Percentiles rank a stretch among this genome's conserved stretches.
Evolutionary conservation across 306 rosid species (phyloP).

Genomic region (Leucaena leucocephala): DNA sequence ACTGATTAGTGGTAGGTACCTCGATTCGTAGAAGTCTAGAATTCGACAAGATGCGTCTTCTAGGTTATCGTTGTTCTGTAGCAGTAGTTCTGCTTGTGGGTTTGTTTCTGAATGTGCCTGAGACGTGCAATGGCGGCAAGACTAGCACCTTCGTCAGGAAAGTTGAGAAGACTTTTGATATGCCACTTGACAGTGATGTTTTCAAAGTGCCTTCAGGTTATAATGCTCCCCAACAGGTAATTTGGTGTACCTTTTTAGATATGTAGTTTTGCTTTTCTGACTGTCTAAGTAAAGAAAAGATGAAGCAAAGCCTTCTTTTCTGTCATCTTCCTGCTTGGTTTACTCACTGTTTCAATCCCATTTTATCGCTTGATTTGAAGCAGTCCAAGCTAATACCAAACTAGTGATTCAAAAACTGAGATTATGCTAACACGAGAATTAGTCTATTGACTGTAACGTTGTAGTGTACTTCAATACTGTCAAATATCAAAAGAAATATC

Average conservation of each 20-base stretch:
- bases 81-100: constrained; percentile 26
- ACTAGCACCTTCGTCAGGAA: constrained; percentile 61
- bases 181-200: constrained; percentile 68
- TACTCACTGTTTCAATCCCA: neutral
- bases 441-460: neutral
- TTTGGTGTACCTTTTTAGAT: neutral
- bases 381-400: neutral
- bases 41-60: constrained; percentile 40
- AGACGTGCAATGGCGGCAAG: constrained; percentile 55
- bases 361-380: constrained; percentile 16
- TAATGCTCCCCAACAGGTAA: constrained; percentile 86
- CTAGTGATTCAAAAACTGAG: neutral
- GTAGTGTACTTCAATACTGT: neutral
- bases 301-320: neutral
- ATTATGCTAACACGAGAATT: neutral
- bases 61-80: constrained; percentile 34
- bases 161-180: constrained; percentile 49
- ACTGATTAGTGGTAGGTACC: neutral
- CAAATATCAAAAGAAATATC: neutral
- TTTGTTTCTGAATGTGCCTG: constrained; percentile 43
- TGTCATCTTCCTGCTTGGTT: neutral
- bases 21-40: neutral
- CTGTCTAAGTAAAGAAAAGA: neutral
- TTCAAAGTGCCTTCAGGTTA: constrained; percentile 66
- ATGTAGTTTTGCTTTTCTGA: neutral